Evolutionary conservation across 768 basidiomycete species (phyloP), one percentile per base, ranked within the genome.

Genomic region (Xanthoconium stramineum): DNA sequence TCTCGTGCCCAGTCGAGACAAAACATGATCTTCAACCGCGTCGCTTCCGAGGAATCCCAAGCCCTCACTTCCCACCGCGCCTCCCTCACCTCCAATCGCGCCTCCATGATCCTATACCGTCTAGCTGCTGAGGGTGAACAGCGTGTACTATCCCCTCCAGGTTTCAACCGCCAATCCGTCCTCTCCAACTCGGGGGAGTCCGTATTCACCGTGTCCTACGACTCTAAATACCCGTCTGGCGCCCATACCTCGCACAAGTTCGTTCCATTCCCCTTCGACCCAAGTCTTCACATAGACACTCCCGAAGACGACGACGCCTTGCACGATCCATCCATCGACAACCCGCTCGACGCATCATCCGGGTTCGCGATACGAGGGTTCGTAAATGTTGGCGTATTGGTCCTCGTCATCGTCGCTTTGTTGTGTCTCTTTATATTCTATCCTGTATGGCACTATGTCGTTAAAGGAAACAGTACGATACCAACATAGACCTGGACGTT

Each of bases 401-500:
- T 86, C 36, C 1, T 85, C 19, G 77, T 97, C 61, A 73, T 90
- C 15, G 24, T 71, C 29, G 82, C 76, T 6, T 72, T 97, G 56
- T 71, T 97, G 52, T 72, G 72, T 37, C 80, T 97, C 9, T 97
- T 96, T 70, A 83, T 91, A 49, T 83, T 85, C 40, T 95, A 91
- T 67, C 94, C 95, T 4, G 81, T 96, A 62, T 66, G 84, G 62
- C 75, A 61, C 56, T 64, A 50, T 29, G 3, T 40, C 10, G 14
- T 57, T 5, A 39, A 53, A n/a, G 43, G 24, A 1, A 28, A 65
- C n/a, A 29, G 19, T 6, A 36, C 36, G n/a, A 29, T 49, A n/a
- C 33, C 29, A 35, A 30, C 42, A 11, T 42, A 35, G 24, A 40
- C 40, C 9, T 15, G 50, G 42, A 39, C 20, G 28, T 20, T 33